A percentile compares a stretch with the other conserved stretches of the same genome.
Evolutionary conservation across 169 alveolate species (phyloP).

Genomic region (Plasmodium malariae): DNA sequence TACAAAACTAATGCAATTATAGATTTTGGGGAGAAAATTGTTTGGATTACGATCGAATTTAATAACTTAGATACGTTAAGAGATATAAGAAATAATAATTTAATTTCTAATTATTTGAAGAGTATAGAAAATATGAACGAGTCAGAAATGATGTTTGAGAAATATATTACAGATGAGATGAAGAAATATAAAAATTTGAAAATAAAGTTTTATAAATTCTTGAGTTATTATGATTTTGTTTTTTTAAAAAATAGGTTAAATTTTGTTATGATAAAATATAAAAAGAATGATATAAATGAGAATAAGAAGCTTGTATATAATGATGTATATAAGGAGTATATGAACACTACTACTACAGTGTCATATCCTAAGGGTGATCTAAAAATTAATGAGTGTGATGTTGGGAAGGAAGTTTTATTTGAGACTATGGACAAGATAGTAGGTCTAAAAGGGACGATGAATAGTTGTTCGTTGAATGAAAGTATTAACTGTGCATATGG

Average conservation of each 20-base stretch:
- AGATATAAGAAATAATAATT: constrained; percentile 16
- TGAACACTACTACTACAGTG: too few species aligned
- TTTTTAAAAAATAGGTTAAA: constrained; percentile 58
- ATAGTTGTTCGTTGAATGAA: too few species aligned
- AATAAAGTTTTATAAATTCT: constrained; percentile 30
- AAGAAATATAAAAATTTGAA: constrained; percentile 55
- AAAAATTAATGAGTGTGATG: too few species aligned
- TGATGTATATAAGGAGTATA: too few species aligned
- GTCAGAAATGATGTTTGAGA: constrained; percentile 24
- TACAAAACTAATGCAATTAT: constrained; percentile 71
- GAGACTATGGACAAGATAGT: too few species aligned
- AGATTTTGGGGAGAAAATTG: constrained; percentile 58
- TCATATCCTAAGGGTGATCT: too few species aligned
- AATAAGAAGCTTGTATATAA: too few species aligned
- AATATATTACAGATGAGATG: constrained; percentile 42
- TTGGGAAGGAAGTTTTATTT: too few species aligned
- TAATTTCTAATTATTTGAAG: not conserved
- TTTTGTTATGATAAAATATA: constrained; percentile 35
- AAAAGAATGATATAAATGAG: not conserved
- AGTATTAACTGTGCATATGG: too few species aligned
- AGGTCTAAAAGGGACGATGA: too few species aligned
- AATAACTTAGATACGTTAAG: constrained; percentile 23
- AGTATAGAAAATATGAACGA: constrained; percentile 13
- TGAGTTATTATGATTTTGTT: constrained; percentile 52
- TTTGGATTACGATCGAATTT: constrained; percentile 72